Evolutionary conservation across 345 rosid species (phyloP), one percentile per base, ranked within the genome.

Genomic region (Eucalyptus tenuipes): DNA sequence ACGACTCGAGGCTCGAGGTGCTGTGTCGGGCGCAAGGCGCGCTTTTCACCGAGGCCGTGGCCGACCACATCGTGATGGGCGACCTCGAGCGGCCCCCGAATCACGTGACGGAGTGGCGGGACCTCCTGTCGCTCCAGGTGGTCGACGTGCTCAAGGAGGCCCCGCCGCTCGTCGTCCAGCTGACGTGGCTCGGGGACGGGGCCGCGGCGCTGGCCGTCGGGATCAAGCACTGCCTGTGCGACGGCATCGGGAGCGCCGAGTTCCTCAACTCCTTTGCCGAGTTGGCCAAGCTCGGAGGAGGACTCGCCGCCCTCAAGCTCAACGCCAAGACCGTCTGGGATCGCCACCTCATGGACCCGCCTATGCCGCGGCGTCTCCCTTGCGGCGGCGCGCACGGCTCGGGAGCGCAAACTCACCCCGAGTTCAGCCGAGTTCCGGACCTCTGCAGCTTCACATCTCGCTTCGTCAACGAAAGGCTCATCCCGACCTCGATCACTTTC

Each of bases 141-240:
- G 90, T 90, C 4, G 99, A 97, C 80, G 98, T 95, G 7, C 94
- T 97, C 44, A 89, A 91, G n/a, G 98, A 96, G 52, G 97, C 93
- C 45, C 98, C 99, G 18, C 94, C 93, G 11, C 91, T 97, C 29
- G 97, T 94, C 4, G 90, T 96, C 85, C 98, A 97, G 94, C 96
- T 97, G 66, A 95, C 99, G 88, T 97, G 99, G 99, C 96, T 96
- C 18, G 88, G 88, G 75, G 98, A 95, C 85, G 99, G 98, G 6
- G 94, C 89, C 59, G 97, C 96, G 3, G 92, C 96, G 18, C 85
- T 97, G 10, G 98, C 95, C 24, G 91, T 96, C 48, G 98, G 97
- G 7, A 59, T 96, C 15, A 97, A 94, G 89, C 99, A 97, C 88
- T 94, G 97, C 49, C 89, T 96, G 81, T 92, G 94, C 31, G 99